phyloP scores from a whole-genome alignment of 768 basidiomycete genomes.

The Kwoniella mangroviensis region DNA sequence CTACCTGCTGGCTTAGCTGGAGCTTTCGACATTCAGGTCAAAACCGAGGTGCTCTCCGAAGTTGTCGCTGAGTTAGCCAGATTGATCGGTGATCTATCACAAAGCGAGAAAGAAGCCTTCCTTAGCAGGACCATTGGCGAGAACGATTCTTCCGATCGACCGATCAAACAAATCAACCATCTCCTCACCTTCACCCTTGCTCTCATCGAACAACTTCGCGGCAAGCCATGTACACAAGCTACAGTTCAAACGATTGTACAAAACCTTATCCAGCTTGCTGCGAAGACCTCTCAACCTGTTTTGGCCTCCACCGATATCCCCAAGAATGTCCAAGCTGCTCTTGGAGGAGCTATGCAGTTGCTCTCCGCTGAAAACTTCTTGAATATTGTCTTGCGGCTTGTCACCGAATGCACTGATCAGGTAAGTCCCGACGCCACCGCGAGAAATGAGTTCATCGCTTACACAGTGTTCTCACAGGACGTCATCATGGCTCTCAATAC shows the following conservation, averaged over 20 bases:
- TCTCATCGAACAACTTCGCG: slow-evolving; percentile 54
- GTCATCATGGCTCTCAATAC: slow-evolving; percentile 66
- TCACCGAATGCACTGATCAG: slow-evolving; percentile 64
- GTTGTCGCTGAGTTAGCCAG: slow-evolving; percentile 71
- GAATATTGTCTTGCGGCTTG: slow-evolving; percentile 64
- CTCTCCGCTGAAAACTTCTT: slow-evolving; percentile 77
- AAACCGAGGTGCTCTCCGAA: slow-evolving; percentile 63
- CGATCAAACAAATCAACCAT: slow-evolving; percentile 67
- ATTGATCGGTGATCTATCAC: slow-evolving; percentile 59
- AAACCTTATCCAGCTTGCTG: slow-evolving; percentile 35
- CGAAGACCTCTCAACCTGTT: slow-evolving; percentile 14
- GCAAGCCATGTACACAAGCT: slow-evolving; percentile 40
- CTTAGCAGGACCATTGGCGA: slow-evolving; percentile 60
- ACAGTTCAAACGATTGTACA: slow-evolving; percentile 33
- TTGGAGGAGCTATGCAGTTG: slow-evolving; percentile 65
- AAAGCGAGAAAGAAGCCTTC: slow-evolving; percentile 57
- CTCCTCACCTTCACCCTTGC: slow-evolving; percentile 64
- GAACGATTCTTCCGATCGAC: slow-evolving; percentile 29
- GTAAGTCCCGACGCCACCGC: slow-evolving; percentile 58
- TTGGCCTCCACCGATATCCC: slow-evolving; percentile 19
- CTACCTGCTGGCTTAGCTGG: slow-evolving; percentile 67
- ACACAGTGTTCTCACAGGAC: slow-evolving; percentile 20
- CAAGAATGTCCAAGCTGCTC: slow-evolving; percentile 49
- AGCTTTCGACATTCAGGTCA: slow-evolving; percentile 41
- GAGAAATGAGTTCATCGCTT: not conserved